These are phyloP conservation scores for Jackrogersella multiformis DNA, from an alignment of 495 filamentous ascomycete genomes.

Conservation along the genomic window DNA sequence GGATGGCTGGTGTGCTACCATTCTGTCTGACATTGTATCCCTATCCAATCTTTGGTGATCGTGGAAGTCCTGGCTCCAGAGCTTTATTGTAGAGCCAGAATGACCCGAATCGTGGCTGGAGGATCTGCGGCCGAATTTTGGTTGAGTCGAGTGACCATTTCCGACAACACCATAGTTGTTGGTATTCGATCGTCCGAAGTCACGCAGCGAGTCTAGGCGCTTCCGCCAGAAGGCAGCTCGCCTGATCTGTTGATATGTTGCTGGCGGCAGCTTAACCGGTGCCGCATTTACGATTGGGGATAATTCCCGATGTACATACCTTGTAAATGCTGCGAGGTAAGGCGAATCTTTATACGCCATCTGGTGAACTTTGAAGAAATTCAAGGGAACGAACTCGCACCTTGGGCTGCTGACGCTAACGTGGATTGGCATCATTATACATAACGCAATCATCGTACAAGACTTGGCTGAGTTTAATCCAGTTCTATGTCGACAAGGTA, in stretches of 20 bases:
- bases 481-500: constrained; percentile 49
- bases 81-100: constrained; percentile 50
- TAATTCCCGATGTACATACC: constrained; percentile 57
- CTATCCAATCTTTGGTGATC: constrained; percentile 3
- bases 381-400: constrained; percentile 56
- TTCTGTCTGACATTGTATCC: constrained; percentile 14
- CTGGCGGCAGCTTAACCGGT: constrained; percentile 47
- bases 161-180: constrained; percentile 15
- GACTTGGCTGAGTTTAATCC: constrained; percentile 40
- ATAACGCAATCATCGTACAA: constrained; percentile 54
- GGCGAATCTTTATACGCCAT: constrained; percentile 55
- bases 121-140: constrained; percentile 35
- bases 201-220: constrained; percentile 12
- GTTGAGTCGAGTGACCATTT: constrained; percentile 19
- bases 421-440: constrained; percentile 58
- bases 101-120: constrained; percentile 60
- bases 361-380: constrained; percentile 61
- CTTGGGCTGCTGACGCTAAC: constrained; percentile 44
- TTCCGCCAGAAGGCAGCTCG: constrained; percentile 9
- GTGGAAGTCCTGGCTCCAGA: constrained; percentile 44
- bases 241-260: constrained; percentile 6
- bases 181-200: constrained; percentile 8
- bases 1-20: constrained; percentile 1
- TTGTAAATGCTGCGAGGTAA: constrained; percentile 55
- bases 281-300: constrained; percentile 49